Evolutionary conservation across 805 yeast genomes (phyloP).

Genomic region (Wickerhamiella kazuoi): DNA sequence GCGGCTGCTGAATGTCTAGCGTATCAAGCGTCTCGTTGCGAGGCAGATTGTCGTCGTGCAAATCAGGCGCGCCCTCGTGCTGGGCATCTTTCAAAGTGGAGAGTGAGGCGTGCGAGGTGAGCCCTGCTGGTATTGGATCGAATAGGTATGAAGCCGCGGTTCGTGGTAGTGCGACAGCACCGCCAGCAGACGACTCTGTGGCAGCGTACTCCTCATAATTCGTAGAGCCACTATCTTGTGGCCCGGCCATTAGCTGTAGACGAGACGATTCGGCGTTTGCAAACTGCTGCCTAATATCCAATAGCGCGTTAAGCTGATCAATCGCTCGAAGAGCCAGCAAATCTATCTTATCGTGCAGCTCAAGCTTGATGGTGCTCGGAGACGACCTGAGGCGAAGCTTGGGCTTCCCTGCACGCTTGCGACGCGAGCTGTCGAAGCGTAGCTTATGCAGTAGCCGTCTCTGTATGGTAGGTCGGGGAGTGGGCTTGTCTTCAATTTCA

Average conservation of each 20-base stretch:
- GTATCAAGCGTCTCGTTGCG: background rate
- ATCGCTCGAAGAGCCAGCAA: conserved; percentile 17
- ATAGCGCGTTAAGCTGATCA: background rate
- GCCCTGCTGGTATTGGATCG: background rate
- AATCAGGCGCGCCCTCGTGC: background rate
- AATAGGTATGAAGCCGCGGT: background rate
- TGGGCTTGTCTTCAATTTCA: conserved; percentile 2
- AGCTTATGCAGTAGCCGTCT: background rate
- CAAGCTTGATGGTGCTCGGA: conserved; percentile 8
- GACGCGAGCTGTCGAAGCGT: conserved; percentile 1
- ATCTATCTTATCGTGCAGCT: conserved; percentile 16
- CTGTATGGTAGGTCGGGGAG: background rate
- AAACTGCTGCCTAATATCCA: background rate
- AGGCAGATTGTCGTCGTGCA: background rate
- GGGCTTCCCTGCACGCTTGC: background rate
- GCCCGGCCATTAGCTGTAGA: background rate
- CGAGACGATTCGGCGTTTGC: background rate
- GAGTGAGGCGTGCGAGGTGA: background rate
- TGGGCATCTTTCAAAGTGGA: background rate
- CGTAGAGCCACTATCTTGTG: background rate
- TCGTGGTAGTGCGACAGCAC: background rate
- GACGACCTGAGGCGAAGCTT: conserved; percentile 1
- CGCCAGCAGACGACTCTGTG: background rate
- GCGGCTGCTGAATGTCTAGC: background rate
- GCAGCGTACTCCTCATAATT: background rate